These are phyloP conservation scores for Karstenula rhodostoma DNA, from an alignment of 2,329 filamentous ascomycete genomes.

Conservation along the genomic window DNA sequence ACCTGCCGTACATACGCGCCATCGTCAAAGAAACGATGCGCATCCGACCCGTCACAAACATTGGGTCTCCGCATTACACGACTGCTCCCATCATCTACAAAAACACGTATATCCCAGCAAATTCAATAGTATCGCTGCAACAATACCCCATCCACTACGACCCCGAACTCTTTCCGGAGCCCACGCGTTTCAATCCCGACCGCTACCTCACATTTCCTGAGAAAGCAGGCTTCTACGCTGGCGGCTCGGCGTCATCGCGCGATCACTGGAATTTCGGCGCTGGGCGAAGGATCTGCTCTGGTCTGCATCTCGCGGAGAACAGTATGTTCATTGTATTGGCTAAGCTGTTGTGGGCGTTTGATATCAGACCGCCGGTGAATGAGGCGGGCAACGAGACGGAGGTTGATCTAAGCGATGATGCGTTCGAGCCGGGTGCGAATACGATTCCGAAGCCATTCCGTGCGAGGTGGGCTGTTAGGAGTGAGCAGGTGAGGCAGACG, in stretches of 20 bases:
- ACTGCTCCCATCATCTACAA: constrained; percentile 52
- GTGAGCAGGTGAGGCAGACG: constrained; percentile 26
- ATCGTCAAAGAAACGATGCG: constrained; percentile 57
- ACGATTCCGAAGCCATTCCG: constrained; percentile 45
- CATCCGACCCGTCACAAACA: constrained; percentile 44
- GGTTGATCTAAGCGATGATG: constrained; percentile 45
- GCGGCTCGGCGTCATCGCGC: constrained; percentile 45
- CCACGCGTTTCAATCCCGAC: constrained; percentile 53
- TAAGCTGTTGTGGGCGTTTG: constrained; percentile 59
- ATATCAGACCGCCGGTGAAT: constrained; percentile 50
- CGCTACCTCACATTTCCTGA: constrained; percentile 50
- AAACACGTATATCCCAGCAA: constrained; percentile 53
- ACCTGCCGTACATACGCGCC: constrained; percentile 50
- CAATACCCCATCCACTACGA: constrained; percentile 50
- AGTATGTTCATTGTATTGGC: constrained; percentile 54
- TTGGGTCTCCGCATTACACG: constrained; percentile 46
- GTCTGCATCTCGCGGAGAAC: constrained; percentile 53
- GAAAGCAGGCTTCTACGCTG: constrained; percentile 44
- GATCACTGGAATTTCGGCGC: constrained; percentile 51
- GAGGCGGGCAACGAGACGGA: constrained; percentile 47
- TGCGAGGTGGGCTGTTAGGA: constrained; percentile 35
- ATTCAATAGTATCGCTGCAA: constrained; percentile 42
- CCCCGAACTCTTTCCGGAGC: constrained; percentile 44
- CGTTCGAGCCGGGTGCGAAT: constrained; percentile 42
- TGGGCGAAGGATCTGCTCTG: constrained; percentile 55